Base-by-base conservation (phyloP, 1,139 yeast species). In the Saccharomyces pastorianus region DNA sequence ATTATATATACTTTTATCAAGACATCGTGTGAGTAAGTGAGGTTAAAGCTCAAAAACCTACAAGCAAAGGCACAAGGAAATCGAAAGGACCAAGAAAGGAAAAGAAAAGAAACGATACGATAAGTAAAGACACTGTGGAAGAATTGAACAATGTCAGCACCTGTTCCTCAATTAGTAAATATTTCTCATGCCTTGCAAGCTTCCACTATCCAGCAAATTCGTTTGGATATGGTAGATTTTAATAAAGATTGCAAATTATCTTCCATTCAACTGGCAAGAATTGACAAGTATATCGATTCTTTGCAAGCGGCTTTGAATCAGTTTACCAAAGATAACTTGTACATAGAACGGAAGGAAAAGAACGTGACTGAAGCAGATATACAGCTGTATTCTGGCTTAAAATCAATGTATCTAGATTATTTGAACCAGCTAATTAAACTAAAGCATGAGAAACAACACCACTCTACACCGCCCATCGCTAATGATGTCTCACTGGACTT, bases 181-280 rank as follows among this genome's bases (percentile, higher is more conserved):
- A 65, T 68, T 23, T 56, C 66, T 44, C 68, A 68, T 56, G 67
- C 70, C 8, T 57, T 67, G 53, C 66, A 63, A 46, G 63, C 70
- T 13, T 52, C 60, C 11, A 57, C 61, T 8, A 61, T 68, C 14
- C 64, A 66, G 48, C 60, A 63, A 55, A 65, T 68, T 42, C 61
- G 66, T 13, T 48, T 57, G 20, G 68, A 64, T 51, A 59, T 65
- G n/a, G 60, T 55, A 49, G 56, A 54, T 31, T 61, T 59, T 42
- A 53, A 56, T 28, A 54, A 56, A 27, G 51, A 51, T 8, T 42
- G 53, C 6, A 54, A 56, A 46, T 53, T 64, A 48, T 53, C 59
- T 25, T 51, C 55, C 41, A 55, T 53, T 25, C 66, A 64, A 48
- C 50, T 53, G 31, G 57, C 50, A 26, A 55, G 57, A 46, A 59